phyloP scores from a whole-genome alignment of 1,139 yeast genomes.

The Entelexis paramagnoliae region DNA sequence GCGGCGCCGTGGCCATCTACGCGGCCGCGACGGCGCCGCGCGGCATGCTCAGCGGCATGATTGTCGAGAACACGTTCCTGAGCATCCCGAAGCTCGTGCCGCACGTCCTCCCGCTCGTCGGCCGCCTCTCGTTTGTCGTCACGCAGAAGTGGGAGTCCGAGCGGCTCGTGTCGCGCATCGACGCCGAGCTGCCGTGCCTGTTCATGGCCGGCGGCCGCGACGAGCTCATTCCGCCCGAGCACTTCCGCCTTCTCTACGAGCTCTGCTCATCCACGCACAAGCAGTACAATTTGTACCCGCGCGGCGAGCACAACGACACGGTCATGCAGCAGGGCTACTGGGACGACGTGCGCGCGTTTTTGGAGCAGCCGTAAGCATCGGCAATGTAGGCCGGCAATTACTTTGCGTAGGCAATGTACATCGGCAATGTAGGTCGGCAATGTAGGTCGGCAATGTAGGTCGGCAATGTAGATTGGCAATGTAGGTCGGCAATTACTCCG shows the following conservation, averaged over 20 bases:
- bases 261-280: constrained; percentile 26
- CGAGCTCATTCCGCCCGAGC: constrained; percentile 85
- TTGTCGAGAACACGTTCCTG: constrained; percentile 79
- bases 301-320: constrained; percentile 72
- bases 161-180: constrained; percentile 43
- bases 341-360: constrained; percentile 53
- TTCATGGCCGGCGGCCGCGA: constrained; percentile 67
- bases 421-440: too few relatives aligned
- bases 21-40: constrained; percentile 50
- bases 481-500: too few relatives aligned
- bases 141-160: constrained; percentile 84
- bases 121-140: constrained; percentile 37
- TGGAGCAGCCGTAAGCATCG: too few relatives aligned
- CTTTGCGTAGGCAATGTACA: too few relatives aligned
- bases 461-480: too few relatives aligned
- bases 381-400: too few relatives aligned
- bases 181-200: constrained; percentile 51
- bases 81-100: constrained; percentile 75
- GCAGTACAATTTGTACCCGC: constrained; percentile 42
- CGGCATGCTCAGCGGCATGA: constrained; percentile 44
- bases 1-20: constrained; percentile 90
- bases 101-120: constrained; percentile 60
- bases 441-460: too few relatives aligned
- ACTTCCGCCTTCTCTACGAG: constrained; percentile 56
- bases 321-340: constrained; percentile 64